A percentile compares a stretch with the other conserved stretches of the same genome.
Evolutionary conservation across 2,329 filamentous ascomycete genomes (phyloP).

Genomic region (Diaporthe sp.): DNA sequence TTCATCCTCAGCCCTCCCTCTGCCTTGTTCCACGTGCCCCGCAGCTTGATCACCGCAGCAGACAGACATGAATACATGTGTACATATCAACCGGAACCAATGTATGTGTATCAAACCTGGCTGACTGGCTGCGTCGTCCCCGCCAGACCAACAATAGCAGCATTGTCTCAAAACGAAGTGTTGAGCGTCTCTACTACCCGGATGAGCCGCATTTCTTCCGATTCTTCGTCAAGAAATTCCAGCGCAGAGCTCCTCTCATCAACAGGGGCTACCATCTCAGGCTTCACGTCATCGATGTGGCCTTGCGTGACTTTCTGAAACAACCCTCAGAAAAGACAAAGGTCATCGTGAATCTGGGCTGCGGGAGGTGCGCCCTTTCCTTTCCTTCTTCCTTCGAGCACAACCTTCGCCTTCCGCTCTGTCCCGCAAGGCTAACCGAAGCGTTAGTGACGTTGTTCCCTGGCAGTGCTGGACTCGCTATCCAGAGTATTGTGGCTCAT

Average conservation of each 20-base stretch:
- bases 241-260: constrained; percentile 86
- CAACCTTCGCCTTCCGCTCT: background rate
- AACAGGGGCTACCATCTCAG: constrained; percentile 91
- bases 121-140: background rate
- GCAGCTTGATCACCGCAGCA: background rate
- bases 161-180: constrained; percentile 91
- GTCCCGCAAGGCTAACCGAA: background rate
- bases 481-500: constrained; percentile 59
- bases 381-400: background rate
- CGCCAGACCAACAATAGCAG: constrained; percentile 86
- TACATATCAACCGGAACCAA: background rate
- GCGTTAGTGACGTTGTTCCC: constrained; percentile 80
- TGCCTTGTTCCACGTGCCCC: background rate
- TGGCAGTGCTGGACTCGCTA: constrained; percentile 84
- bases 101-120: background rate
- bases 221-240: constrained; percentile 86
- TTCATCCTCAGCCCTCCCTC: constrained; percentile 30
- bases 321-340: constrained; percentile 66
- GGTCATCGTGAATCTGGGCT: constrained; percentile 85
- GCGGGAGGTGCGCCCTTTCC: constrained; percentile 80
- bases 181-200: constrained; percentile 87
- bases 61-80: no score
- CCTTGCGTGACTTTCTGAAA: constrained; percentile 77
- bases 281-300: constrained; percentile 82
- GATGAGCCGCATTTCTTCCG: constrained; percentile 85